Conservation (phyloP, 208 protist genomes). For the Vickermania spadyakhi region DNA sequence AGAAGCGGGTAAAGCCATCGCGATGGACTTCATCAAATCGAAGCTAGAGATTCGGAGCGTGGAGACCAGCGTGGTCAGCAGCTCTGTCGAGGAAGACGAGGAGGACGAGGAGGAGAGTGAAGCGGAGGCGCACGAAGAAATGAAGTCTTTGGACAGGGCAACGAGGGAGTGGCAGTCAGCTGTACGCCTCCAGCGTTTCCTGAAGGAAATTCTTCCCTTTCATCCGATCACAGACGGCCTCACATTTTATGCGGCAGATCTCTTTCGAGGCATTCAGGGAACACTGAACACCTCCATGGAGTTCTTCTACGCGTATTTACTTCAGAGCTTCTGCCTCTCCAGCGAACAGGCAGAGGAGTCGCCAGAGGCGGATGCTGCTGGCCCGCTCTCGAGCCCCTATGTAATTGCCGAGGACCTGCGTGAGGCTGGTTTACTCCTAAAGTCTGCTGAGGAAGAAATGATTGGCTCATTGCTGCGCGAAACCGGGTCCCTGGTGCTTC, state of each 20-base stretch:
- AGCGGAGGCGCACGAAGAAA: not conserved
- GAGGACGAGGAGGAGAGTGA: slow-evolving; percentile 7
- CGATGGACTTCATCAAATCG: slow-evolving; percentile 28
- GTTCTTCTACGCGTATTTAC: slow-evolving; percentile 36
- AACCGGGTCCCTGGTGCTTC: slow-evolving; percentile 21
- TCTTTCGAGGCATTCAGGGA: slow-evolving; percentile 77
- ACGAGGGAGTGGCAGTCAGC: slow-evolving; percentile 6
- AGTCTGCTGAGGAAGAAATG: slow-evolving; percentile 19
- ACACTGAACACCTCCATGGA: slow-evolving; percentile 76
- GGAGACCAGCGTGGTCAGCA: not conserved
- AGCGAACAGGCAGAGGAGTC: not conserved
- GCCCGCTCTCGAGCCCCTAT: too few species aligned
- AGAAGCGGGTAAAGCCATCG: slow-evolving; percentile 32
- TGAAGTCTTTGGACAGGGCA: not conserved
- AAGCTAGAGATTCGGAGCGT: slow-evolving; percentile 1
- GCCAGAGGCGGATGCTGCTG: not conserved
- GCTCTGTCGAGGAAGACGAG: slow-evolving; percentile 2
- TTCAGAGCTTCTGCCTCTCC: slow-evolving; percentile 31
- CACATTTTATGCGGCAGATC: slow-evolving; percentile 45
- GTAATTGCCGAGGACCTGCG: slow-evolving; percentile 12
- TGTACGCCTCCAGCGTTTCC: slow-evolving; percentile 23
- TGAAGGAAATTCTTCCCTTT: slow-evolving; percentile 21
- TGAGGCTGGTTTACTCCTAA: slow-evolving; percentile 10
- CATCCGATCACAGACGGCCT: slow-evolving; percentile 67
- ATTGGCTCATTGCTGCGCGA: slow-evolving; percentile 10